Evolutionary conservation across 2,329 filamentous ascomycete species (phyloP), one percentile per base, ranked within the genome.

Genomic region (Pochonia chlamydosporia): DNA sequence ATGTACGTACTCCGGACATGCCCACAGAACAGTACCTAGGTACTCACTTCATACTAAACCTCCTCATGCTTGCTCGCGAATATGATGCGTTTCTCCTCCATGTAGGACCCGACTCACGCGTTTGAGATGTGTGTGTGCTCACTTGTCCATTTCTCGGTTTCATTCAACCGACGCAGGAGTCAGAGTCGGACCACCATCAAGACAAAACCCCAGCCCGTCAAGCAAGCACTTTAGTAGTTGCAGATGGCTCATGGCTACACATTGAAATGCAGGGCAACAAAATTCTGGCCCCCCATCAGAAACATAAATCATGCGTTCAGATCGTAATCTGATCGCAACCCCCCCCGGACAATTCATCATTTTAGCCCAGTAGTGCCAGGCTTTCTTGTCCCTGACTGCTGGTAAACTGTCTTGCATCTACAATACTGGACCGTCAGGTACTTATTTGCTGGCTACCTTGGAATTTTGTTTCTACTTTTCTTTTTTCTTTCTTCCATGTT

Each of bases 131-230:
- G 31, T 35, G 31, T 35, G 31, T 10, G 16, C 31, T 18, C 31
- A 18, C 20, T n/a, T 35, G 31, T 14, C 31, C 26, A 20, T 41
- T 21, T 8, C 36, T n/a, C 26, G 36, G 42, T 36, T 37, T 39
- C 44, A 41, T 36, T 33, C 46, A 44, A 11, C 31, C 16, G 14
- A 44, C 36, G 40, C 31, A 44, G 36, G 41, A 44, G 26, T 40
- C 26, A 28, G 41, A 44, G 26, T 40, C 26, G 26, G 33, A 24
- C 23, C 31, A n/a, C 35, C 35, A 11, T 39, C 20, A 39, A 23
- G 35, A 39, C 9, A 11, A 39, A 39, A 39, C n/a, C 18, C 5
- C 35, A 23, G 10, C 13, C 20, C 18, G 18, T 14, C 11, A 23
- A 10, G 33, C 33, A 40, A 28, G 26, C 44, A 46, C 28, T 35